Percentiles rank a stretch among this genome's conserved stretches.
These are phyloP conservation scores for Stentor roeselii DNA, from an alignment of 73 alveolate genomes.

Conservation along the genomic window DNA sequence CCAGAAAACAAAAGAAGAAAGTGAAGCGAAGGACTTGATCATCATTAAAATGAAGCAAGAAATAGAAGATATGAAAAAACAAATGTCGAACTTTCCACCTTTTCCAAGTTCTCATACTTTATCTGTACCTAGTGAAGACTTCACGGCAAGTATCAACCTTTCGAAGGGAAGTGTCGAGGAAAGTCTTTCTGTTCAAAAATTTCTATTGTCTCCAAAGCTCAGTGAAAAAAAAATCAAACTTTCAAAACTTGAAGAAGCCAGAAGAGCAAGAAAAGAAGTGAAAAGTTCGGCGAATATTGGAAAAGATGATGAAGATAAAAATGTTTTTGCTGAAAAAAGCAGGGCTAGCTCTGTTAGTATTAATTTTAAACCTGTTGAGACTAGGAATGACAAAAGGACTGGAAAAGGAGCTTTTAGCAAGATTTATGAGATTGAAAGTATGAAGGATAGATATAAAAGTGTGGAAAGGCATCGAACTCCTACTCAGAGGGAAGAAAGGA, in stretches of 20 bases:
- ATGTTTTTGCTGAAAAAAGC: neutral
- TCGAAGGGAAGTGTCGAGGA: neutral
- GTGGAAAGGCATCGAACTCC: constrained; percentile 9
- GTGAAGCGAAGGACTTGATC: constrained; percentile 15
- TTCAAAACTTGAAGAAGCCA: neutral
- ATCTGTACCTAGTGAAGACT: neutral
- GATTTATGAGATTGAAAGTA: neutral
- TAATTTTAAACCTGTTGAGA: neutral
- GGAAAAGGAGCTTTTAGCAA: neutral
- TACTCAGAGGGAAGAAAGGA: neutral
- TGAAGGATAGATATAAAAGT: neutral
- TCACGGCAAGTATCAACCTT: neutral
- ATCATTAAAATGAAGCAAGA: neutral
- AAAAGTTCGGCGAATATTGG: neutral
- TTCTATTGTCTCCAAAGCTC: neutral
- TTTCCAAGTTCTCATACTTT: neutral
- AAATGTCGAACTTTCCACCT: neutral
- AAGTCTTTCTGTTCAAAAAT: neutral
- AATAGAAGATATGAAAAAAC: constrained; percentile 12
- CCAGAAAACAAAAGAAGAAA: constrained; percentile 4
- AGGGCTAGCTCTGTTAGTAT: neutral
- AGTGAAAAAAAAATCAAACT: neutral
- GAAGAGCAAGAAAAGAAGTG: constrained; percentile 21
- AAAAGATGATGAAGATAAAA: neutral
- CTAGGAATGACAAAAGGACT: neutral